Conservation (phyloP, 139 green algal species). For the Micractinium sp. region DNA sequence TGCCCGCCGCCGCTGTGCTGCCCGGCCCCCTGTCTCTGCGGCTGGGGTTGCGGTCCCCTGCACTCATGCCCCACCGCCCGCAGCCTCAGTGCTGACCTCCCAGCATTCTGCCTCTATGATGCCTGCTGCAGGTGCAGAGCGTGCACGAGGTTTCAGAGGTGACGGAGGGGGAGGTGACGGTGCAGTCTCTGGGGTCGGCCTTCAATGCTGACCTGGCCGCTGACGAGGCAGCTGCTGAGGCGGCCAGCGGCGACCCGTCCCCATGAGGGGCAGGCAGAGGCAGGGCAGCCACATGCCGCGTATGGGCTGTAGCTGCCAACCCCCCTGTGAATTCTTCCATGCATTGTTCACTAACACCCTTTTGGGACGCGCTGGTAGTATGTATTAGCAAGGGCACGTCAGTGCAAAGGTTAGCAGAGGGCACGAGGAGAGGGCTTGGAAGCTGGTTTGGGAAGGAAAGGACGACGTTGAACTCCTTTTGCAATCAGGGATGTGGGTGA, state of each 20-base stretch:
- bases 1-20: too few species aligned
- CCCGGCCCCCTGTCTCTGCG: background rate
- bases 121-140: slow-evolving; percentile 57
- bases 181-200: slow-evolving; percentile 63
- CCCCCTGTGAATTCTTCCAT: background rate
- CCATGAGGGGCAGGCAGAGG: background rate
- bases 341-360: background rate
- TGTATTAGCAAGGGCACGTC: too few species aligned
- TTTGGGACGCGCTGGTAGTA: background rate
- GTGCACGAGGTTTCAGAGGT: slow-evolving; percentile 60
- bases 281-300: background rate
- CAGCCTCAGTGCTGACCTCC: background rate
- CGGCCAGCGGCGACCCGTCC: background rate
- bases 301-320: background rate
- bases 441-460: too few species aligned
- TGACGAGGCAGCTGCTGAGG: background rate
- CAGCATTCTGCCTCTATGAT: background rate
- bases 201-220: slow-evolving; percentile 47
- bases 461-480: too few species aligned
- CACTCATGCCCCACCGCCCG: too few species aligned
- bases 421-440: too few species aligned
- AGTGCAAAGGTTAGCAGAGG: background rate
- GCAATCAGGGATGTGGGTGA: too few species aligned
- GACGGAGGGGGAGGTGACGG: slow-evolving; percentile 68
- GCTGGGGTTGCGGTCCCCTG: background rate